Base-by-base conservation (phyloP, 2,329 filamentous ascomycete genomes). In the Colletotrichum sojae region DNA sequence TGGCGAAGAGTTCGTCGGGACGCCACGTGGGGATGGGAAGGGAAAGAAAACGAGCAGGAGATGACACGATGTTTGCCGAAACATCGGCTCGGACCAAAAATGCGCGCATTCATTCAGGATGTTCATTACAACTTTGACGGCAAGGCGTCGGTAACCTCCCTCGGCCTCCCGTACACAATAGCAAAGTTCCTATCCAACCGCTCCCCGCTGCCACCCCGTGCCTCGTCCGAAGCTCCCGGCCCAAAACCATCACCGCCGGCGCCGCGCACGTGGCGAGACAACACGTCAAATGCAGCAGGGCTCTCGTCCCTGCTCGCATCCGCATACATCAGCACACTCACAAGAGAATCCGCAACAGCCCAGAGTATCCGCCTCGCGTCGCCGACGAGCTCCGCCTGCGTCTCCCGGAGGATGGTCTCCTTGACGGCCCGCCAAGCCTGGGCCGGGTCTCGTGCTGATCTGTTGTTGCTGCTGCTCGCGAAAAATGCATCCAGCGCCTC, bases 321-420 rank as follows among this genome's bases (percentile, higher is more conserved):
- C 1, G 83, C 77, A 48, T 80, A 73, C 45, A 85, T 76, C 54
- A 88, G 72, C n/a, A 81, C 74, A 9, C 78, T 80, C 20, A 84
- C 81, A 27, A 85, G 63, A 8, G 84, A 74, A 62, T 86, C 83
- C 0, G 84, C 83, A 1, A 83, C 73, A 3, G 73, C 71, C 78
- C 83, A 86, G 3, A 85, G 76, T 1, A 87, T 67, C 5, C 78
- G 76, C 53, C 86, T 80, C 1, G 84, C 85, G 36, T 86, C 81
- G 1, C 80, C 79, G 43, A 87, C 73, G 67, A 89, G 78, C 3
- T 79, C 78, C 1, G 76, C 78, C 56, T 83, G 78, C 0, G 77
- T 65, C 12, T 75, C 77, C 1, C 49, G 62, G 16, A 80, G 80
- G 15, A 88, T 65, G 15, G 77, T 76, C 5, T 61, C 67, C 71